phyloP scores from a whole-genome alignment of 352 stramenopile genomes.

The Globisporangium sylvaticum region DNA sequence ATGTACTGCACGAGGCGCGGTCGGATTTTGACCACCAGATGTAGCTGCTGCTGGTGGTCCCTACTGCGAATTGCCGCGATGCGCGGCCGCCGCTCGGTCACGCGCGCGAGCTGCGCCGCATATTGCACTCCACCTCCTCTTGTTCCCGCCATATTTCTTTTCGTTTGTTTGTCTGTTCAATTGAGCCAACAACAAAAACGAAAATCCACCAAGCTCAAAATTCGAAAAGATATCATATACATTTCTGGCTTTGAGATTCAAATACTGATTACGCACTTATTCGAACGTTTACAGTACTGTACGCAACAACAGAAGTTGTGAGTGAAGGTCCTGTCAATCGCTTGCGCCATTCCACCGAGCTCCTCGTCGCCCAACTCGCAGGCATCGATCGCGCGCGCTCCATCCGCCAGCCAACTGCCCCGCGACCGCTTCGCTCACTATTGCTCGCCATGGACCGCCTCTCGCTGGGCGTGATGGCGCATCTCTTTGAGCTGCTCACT shows the following conservation, averaged over 20 bases:
- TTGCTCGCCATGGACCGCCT: slow-evolving; percentile 57
- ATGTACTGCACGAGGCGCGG: slow-evolving; percentile 46
- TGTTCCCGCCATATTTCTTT: background rate
- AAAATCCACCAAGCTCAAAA: background rate
- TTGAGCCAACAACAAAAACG: background rate
- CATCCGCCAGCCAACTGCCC: too few relatives aligned
- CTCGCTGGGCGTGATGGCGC: slow-evolving; percentile 41
- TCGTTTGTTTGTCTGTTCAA: background rate
- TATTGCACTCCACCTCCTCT: background rate
- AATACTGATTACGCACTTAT: background rate
- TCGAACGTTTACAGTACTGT: background rate
- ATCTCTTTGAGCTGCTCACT: slow-evolving; percentile 62
- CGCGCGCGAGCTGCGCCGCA: slow-evolving; percentile 32
- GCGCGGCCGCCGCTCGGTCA: slow-evolving; percentile 32
- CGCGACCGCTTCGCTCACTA: too few relatives aligned
- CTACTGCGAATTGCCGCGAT: slow-evolving; percentile 18
- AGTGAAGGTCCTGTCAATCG: too few relatives aligned
- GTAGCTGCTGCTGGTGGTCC: background rate
- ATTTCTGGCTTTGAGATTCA: background rate
- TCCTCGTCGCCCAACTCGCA: too few relatives aligned
- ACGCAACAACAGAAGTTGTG: background rate
- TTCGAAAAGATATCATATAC: too few relatives aligned
- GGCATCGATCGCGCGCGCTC: too few relatives aligned
- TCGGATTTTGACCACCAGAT: slow-evolving; percentile 40
- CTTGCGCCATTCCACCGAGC: too few relatives aligned